Evolutionary conservation across 1,284 basidiomycete species (phyloP).

Genomic region (Ganoderma resinaceum): DNA sequence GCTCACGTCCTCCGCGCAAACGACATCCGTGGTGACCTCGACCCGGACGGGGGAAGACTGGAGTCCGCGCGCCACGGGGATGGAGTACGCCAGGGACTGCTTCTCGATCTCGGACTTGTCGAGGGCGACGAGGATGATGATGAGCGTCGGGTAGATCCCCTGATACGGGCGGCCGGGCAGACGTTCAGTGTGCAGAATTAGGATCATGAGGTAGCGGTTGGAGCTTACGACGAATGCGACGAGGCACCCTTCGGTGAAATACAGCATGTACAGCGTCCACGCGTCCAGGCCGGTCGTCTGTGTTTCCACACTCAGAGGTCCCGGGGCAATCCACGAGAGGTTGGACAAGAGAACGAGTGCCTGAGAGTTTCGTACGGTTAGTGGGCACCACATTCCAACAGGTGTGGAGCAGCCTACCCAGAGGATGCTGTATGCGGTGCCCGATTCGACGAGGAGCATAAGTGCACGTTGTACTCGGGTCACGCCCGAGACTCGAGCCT

Average conservation of each 20-base stretch:
- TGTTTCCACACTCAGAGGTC: too few species aligned
- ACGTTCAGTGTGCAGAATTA: neutral
- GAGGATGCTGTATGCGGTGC: neutral
- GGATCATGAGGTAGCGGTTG: neutral
- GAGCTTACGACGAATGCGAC: neutral
- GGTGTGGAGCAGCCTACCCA: neutral
- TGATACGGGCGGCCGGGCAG: neutral
- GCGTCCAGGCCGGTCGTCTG: neutral
- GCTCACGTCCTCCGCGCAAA: neutral
- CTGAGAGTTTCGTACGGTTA: neutral
- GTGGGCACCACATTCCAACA: neutral
- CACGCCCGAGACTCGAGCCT: neutral
- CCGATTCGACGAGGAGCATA: neutral
- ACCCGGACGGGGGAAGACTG: neutral
- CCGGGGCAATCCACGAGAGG: neutral
- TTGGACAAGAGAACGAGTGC: neutral
- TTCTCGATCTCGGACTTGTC: slow-evolving; percentile 6
- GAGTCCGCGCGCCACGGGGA: neutral
- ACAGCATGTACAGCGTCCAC: neutral
- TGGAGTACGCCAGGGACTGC: neutral
- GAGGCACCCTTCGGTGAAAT: slow-evolving; percentile 1
- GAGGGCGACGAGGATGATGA: slow-evolving; percentile 17
- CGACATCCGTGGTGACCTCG: neutral
- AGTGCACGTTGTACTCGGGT: neutral
- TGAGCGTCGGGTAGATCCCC: slow-evolving; percentile 9